Percentiles rank a stretch among this genome's conserved stretches.
phyloP scores from a whole-genome alignment of 192 early-diverging fungal species.

The Linnemannia elongata region DNA sequence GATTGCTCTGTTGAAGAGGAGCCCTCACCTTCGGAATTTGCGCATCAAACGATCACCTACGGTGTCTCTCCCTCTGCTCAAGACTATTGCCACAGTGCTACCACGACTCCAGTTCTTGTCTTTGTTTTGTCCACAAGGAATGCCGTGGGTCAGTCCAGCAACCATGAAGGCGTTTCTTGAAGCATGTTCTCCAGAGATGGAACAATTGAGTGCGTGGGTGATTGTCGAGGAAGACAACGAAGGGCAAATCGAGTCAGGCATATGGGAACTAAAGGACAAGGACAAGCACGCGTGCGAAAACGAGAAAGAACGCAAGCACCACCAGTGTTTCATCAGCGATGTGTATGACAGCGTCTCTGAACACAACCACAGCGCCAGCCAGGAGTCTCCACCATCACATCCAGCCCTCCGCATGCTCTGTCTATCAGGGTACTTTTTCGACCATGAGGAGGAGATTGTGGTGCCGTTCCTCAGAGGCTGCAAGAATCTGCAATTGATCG shows the following conservation, averaged over 20 bases:
- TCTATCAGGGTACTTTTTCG: background rate
- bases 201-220: background rate
- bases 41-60: background rate
- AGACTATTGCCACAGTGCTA: background rate
- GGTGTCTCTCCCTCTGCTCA: background rate
- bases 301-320: background rate
- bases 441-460: background rate
- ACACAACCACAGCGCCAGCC: background rate
- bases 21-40: background rate
- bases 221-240: background rate
- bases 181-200: background rate
- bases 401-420: background rate
- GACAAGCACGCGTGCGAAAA: background rate
- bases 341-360: background rate
- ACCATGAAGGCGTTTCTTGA: slow-evolving; percentile 2
- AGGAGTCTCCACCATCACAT: background rate
- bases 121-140: background rate
- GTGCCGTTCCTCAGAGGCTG: background rate
- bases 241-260: background rate
- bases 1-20: background rate
- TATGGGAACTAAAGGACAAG: background rate
- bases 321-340: background rate
- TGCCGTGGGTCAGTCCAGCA: background rate
- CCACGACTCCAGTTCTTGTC: background rate
- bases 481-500: background rate